Percentiles rank a stretch among this genome's conserved stretches.
These are phyloP conservation scores for Crithidia bombi DNA, from an alignment of 208 protist genomes.

Conservation along the genomic window DNA sequence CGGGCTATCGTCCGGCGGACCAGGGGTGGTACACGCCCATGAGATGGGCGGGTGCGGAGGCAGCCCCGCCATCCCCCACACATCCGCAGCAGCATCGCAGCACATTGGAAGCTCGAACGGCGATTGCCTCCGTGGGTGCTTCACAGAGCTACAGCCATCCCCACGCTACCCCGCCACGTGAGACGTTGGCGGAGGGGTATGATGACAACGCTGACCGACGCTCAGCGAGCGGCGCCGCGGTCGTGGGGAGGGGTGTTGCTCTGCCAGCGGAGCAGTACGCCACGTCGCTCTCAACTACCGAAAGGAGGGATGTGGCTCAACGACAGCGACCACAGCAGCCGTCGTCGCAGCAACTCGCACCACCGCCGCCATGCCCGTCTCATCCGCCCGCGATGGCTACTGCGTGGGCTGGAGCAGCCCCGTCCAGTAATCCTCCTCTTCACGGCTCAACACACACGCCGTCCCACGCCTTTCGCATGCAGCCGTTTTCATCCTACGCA, in stretches of 20 bases:
- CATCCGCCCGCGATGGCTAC: neutral
- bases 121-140: neutral
- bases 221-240: no score
- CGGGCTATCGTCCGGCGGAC: conserved; percentile 10
- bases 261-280: neutral
- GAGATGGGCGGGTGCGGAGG: neutral
- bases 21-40: neutral
- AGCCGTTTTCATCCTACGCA: neutral
- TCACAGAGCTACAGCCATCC: neutral
- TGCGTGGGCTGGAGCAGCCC: neutral
- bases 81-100: neutral
- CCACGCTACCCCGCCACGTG: neutral
- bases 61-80: no score
- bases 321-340: neutral
- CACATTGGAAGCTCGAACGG: neutral
- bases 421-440: neutral
- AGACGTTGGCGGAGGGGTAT: neutral
- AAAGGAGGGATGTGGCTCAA: neutral
- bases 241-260: neutral
- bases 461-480: neutral
- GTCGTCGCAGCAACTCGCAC: neutral
- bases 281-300: neutral
- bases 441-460: neutral
- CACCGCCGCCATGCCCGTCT: neutral
- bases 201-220: no score